These are phyloP conservation scores for Termitomyces eurrhizus DNA, from an alignment of 768 basidiomycete genomes.

Conservation along the genomic window DNA sequence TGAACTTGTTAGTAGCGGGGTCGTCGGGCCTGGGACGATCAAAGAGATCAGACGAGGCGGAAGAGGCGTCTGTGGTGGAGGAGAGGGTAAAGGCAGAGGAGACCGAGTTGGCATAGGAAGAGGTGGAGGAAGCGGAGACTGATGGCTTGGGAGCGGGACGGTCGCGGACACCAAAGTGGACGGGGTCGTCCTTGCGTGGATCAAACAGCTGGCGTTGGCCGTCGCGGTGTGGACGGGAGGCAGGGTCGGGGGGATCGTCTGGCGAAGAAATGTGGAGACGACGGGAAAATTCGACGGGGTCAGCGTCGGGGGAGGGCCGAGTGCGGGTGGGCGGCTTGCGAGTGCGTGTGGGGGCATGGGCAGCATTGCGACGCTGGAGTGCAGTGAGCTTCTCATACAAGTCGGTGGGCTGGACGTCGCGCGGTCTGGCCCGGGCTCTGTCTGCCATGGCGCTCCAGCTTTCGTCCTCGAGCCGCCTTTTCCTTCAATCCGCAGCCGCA, in stretches of 20 bases:
- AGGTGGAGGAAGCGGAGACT: conserved; percentile 70
- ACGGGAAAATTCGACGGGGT: conserved; percentile 71
- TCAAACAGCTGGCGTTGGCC: conserved; percentile 73
- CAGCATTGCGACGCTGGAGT: conserved; percentile 60
- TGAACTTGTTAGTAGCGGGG: conserved; percentile 58
- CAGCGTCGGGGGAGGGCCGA: conserved; percentile 39
- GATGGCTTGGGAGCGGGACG: conserved; percentile 61
- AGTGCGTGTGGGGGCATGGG: conserved; percentile 30
- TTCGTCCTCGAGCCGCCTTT: conserved; percentile 7
- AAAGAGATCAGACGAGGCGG: conserved; percentile 66
- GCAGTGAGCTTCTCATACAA: conserved; percentile 61
- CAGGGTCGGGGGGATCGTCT: conserved; percentile 60
- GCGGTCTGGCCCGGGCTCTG: conserved; percentile 36
- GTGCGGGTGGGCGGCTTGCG: conserved; percentile 15
- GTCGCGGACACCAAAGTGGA: conserved; percentile 70
- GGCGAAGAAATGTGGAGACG: conserved; percentile 63
- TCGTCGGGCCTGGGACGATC: conserved; percentile 51
- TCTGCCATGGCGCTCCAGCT: conserved; percentile 25
- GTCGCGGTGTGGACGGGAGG: conserved; percentile 32
- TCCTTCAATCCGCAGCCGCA: conserved; percentile 18
- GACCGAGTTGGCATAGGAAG: conserved; percentile 68
- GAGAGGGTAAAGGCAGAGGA: conserved; percentile 74
- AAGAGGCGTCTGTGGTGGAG: conserved; percentile 75
- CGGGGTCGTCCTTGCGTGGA: conserved; percentile 86
- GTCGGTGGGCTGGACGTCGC: conserved; percentile 39